Evolutionary conservation across 1,284 basidiomycete species (phyloP), one percentile per base, ranked within the genome.

Genomic region (Trichosporon ovoides): DNA sequence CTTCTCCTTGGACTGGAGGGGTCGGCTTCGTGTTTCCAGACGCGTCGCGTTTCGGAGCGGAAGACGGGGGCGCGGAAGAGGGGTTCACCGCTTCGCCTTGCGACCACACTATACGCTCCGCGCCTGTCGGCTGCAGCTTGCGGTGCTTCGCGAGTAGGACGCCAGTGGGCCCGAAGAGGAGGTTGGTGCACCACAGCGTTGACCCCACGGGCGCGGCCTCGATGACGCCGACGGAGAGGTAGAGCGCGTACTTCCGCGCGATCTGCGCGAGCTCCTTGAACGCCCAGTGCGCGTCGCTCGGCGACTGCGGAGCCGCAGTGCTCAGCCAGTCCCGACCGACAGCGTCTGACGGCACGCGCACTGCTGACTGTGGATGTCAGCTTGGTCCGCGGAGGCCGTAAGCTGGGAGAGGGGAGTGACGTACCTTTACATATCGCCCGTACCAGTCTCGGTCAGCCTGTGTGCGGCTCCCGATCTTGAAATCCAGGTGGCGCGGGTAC

Each of bases 91-190:
- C 74, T 58, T 71, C 73, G 37, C 79, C 78, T 66, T 83, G 81
- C 2, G 84, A 83, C 87, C 87, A 89, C 14, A 89, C 81, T 4
- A 87, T 72, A 22, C 86, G 78, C 70, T 89, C 87, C 34, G 80
- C 75, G 0, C 81, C 87, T 3, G 87, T 89, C 1, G 87, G 87
- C 70, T 85, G 80, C 24, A 89, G 71, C 72, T 89, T 89, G n/a
- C 87, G 78, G 68, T 87, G 87, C 64, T 85, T 86, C 12, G 79
- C 82, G 12, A 88, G 72, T 36, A 84, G 79, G 9, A 83, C 83
- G n/a, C 81, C 75, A 11, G 66, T 62, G 0, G 85, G 84, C 55
- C 83, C 81, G 31, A 88, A 81, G 64, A 87, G 85, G 28, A 88
- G 78, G 24, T 76, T 83, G 0, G 86, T 85, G 74, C 87, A 88